phyloP scores from a whole-genome alignment of 2,329 filamentous ascomycete species.

The Tolypocladium pustulatum region DNA sequence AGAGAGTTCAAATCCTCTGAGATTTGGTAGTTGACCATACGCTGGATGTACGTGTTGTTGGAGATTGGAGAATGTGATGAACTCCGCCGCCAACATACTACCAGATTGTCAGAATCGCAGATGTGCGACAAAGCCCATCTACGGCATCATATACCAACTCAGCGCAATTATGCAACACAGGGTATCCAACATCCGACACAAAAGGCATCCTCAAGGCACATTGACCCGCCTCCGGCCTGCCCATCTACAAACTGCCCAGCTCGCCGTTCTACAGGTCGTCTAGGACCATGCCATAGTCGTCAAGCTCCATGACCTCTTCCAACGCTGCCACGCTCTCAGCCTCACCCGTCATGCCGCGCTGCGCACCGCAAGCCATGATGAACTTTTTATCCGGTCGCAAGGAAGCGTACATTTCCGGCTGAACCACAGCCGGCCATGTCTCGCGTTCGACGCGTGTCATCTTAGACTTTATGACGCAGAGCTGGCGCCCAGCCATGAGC shows the following conservation, averaged over 20 bases:
- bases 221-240: not conserved
- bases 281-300: slow-evolving; percentile 11
- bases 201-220: not conserved
- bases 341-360: slow-evolving; percentile 8
- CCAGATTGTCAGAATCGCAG: no score
- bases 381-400: slow-evolving; percentile 24
- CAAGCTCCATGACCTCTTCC: slow-evolving; percentile 16
- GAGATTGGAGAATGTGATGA: no score
- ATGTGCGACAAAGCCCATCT: not conserved
- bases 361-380: slow-evolving; percentile 10
- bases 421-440: slow-evolving; percentile 19
- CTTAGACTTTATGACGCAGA: slow-evolving; percentile 35
- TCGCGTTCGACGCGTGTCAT: slow-evolving; percentile 1
- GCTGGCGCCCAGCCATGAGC: slow-evolving; percentile 36
- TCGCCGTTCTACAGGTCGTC: not conserved
- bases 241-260: not conserved
- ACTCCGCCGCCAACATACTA: no score
- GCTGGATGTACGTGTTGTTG: no score
- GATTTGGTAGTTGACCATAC: no score
- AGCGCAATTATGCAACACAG: not conserved
- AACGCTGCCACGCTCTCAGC: slow-evolving; percentile 12
- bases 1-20: no score
- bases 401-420: slow-evolving; percentile 22
- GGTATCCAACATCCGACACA: not conserved
- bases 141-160: not conserved